Conservation (phyloP, 2,329 filamentous ascomycete species). For the Bipolaris zeicola region DNA sequence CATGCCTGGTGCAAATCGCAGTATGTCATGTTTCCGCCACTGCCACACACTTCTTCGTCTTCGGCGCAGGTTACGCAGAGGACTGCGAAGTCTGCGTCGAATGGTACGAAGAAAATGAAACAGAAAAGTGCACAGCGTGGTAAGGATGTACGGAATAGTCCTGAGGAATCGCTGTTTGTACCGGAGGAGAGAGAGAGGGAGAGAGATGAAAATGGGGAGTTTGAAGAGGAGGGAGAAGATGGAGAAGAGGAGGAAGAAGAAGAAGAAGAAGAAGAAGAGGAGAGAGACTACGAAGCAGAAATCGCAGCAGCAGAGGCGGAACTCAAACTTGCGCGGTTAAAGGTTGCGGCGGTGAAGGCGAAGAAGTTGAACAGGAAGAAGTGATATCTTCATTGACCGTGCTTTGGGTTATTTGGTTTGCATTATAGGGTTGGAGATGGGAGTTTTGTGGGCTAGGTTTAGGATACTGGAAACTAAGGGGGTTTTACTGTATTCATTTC, state of each 20-base stretch:
- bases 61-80: no score
- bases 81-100: no score
- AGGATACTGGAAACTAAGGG: no score
- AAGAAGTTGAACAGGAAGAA: background rate
- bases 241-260: no score
- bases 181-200: background rate
- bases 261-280: no score
- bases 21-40: background rate
- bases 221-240: background rate
- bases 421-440: background rate
- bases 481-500: no score
- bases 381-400: no score
- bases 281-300: slow-evolving; percentile 9
- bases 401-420: background rate
- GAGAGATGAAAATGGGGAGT: background rate
- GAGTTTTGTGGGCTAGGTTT: no score
- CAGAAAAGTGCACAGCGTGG: no score
- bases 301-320: slow-evolving; percentile 20
- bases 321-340: slow-evolving; percentile 21
- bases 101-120: no score
- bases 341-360: slow-evolving; percentile 13
- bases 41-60: background rate
- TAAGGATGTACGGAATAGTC: no score
- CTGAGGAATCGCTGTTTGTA: no score
- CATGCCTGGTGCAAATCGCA: background rate